These are phyloP conservation scores for Diaporthe sp. DNA, from an alignment of 2,329 filamentous ascomycete species.

Conservation along the genomic window DNA sequence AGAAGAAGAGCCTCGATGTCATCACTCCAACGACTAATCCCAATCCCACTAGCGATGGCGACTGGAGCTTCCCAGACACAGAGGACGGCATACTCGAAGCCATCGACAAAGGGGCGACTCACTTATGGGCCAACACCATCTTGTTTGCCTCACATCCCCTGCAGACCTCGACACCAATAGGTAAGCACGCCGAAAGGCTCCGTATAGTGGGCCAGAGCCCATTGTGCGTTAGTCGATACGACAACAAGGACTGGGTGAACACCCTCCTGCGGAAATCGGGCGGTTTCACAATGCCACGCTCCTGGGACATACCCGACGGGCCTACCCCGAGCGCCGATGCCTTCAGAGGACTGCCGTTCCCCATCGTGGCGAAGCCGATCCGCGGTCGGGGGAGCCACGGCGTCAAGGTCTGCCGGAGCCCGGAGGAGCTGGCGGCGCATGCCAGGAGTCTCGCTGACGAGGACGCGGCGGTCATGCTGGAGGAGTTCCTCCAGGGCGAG, in stretches of 20 bases:
- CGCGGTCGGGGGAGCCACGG: constrained; percentile 64
- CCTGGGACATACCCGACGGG: constrained; percentile 49
- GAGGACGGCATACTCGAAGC: constrained; percentile 16
- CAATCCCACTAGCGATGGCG: not conserved
- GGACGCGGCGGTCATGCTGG: constrained; percentile 57
- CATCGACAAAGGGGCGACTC: constrained; percentile 1
- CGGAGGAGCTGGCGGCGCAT: constrained; percentile 52
- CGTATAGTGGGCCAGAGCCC: constrained; percentile 62
- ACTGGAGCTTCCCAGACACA: not conserved
- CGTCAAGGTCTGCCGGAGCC: constrained; percentile 59
- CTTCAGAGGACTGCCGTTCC: constrained; percentile 45
- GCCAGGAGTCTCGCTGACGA: constrained; percentile 52
- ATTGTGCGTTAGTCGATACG: constrained; percentile 61
- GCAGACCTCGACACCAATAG: not conserved
- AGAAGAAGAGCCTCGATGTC: constrained; percentile 5
- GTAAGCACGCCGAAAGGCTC: constrained; percentile 43
- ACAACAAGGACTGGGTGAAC: constrained; percentile 66
- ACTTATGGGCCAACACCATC: constrained; percentile 15
- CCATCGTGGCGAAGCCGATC: constrained; percentile 63
- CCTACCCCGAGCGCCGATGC: not conserved
- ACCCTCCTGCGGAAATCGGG: constrained; percentile 54
- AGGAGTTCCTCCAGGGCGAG: constrained; percentile 62
- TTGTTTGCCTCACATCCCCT: constrained; percentile 11
- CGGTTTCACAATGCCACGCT: constrained; percentile 56
- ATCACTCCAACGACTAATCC: not conserved